A percentile compares a stretch with the other conserved stretches of the same genome.
These are phyloP conservation scores for Syzygium grande DNA, from an alignment of 345 rosid genomes.

Conservation along the genomic window DNA sequence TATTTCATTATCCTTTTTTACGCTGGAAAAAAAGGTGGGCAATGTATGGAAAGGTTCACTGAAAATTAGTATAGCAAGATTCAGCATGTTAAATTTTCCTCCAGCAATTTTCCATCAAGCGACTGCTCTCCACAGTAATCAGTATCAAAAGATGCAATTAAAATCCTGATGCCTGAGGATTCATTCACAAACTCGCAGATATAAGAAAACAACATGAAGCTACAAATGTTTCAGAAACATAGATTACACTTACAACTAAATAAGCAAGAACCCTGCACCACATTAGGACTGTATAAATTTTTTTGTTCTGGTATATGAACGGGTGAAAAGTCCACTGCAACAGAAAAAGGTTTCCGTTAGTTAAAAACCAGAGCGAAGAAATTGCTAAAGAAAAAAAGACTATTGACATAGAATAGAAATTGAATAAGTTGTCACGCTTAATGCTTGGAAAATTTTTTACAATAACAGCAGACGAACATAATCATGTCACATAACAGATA, in stretches of 20 bases:
- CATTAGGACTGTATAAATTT: constrained; percentile 62
- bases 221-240: neutral
- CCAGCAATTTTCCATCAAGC: neutral
- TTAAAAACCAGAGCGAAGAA: neutral
- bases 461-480: neutral
- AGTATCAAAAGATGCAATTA: neutral
- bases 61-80: neutral
- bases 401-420: neutral
- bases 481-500: neutral
- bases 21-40: neutral
- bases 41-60: neutral
- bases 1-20: neutral
- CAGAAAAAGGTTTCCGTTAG: neutral
- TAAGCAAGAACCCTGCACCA: constrained; percentile 81
- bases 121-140: neutral
- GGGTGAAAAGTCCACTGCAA: constrained; percentile 85
- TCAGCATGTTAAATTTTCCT: neutral
- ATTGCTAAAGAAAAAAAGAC: neutral
- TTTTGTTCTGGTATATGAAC: constrained; percentile 60
- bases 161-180: neutral
- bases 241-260: constrained; percentile 51
- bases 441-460: neutral
- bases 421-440: neutral
- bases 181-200: neutral
- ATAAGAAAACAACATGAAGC: neutral